Evolutionary conservation across 306 rosid genomes (phyloP).

Genomic region (Geum urbanum): DNA sequence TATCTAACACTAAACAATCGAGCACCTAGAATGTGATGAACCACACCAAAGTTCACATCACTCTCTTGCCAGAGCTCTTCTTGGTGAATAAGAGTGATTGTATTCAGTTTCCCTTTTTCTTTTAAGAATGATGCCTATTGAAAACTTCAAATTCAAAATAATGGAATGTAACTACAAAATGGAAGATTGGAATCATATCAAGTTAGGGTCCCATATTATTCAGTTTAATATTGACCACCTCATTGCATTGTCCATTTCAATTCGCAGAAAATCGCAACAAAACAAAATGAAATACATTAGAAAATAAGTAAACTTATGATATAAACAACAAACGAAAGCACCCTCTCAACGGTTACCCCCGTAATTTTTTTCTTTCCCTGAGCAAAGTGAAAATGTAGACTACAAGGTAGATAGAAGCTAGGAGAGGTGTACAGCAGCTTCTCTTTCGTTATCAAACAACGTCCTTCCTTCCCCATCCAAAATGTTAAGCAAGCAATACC

Average conservation of each 20-base stretch:
- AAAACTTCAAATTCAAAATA: conserved; percentile 26
- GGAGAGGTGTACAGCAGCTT: conserved; percentile 38
- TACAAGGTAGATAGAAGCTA: conserved; percentile 15
- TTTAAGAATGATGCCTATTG: conserved; percentile 13
- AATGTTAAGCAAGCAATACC: conserved; percentile 42
- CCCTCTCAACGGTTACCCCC: conserved; percentile 47
- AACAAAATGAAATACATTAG: background rate
- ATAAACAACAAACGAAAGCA: conserved; percentile 40
- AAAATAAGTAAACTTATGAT: background rate
- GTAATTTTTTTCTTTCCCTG: conserved; percentile 1
- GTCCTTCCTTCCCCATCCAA: conserved; percentile 24
- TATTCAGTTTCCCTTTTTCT: too few species aligned
- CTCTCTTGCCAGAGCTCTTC: too few species aligned
- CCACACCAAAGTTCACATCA: too few species aligned
- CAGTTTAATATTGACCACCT: conserved; percentile 15
- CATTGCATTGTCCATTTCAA: conserved; percentile 35
- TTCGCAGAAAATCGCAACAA: conserved; percentile 18
- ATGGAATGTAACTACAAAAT: conserved; percentile 22
- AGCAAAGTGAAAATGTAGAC: conserved; percentile 21
- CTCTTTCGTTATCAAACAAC: conserved; percentile 58
- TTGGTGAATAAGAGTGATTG: too few species aligned
- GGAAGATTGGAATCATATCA: conserved; percentile 23
- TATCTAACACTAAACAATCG: too few species aligned
- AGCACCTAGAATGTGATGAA: too few species aligned
- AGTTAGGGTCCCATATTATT: conserved; percentile 19